A percentile compares a stretch with the other conserved stretches of the same genome.
These are phyloP conservation scores for Clausena lansium DNA, from an alignment of 345 rosid genomes.

Conservation along the genomic window DNA sequence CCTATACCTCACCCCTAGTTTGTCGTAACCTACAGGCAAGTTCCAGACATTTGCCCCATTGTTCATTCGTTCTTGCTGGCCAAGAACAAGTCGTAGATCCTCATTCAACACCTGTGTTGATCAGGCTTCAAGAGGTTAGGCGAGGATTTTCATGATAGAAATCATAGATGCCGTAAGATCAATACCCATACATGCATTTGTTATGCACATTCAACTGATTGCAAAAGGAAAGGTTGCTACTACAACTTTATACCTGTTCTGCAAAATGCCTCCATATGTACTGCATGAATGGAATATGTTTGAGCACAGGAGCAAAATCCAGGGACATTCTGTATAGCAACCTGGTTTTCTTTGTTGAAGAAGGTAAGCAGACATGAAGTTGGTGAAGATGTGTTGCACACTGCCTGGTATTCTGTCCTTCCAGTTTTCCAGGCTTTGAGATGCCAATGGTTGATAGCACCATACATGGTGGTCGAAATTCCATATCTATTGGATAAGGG, in stretches of 20 bases:
- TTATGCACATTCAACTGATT: background rate
- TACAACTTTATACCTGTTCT: slow-evolving; percentile 58
- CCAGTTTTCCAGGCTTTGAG: slow-evolving; percentile 92
- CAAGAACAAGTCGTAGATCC: slow-evolving; percentile 80
- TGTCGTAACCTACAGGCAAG: slow-evolving; percentile 84
- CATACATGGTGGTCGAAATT: slow-evolving; percentile 93
- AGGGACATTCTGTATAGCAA: slow-evolving; percentile 88
- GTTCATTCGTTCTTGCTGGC: slow-evolving; percentile 94
- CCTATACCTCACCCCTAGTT: slow-evolving; percentile 93
- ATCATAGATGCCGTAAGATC: background rate
- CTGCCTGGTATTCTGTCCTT: slow-evolving; percentile 68
- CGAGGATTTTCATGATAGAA: background rate
- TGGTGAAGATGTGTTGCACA: slow-evolving; percentile 96
- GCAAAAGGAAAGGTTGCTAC: background rate
- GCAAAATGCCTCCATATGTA: slow-evolving; percentile 92
- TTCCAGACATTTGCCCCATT: slow-evolving; percentile 92
- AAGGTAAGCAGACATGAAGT: slow-evolving; percentile 93
- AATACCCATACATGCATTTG: background rate
- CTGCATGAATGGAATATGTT: slow-evolving; percentile 81
- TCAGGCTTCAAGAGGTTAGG: background rate
- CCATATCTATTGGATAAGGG: slow-evolving; percentile 98
- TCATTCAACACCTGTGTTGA: slow-evolving; percentile 79
- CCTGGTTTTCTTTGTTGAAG: slow-evolving; percentile 79
- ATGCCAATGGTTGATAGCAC: slow-evolving; percentile 94
- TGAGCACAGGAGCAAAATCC: slow-evolving; percentile 87